Evolutionary conservation across 768 basidiomycete genomes (phyloP), one percentile per base, ranked within the genome.

Genomic region (Phanerodontia chrysosporium): DNA sequence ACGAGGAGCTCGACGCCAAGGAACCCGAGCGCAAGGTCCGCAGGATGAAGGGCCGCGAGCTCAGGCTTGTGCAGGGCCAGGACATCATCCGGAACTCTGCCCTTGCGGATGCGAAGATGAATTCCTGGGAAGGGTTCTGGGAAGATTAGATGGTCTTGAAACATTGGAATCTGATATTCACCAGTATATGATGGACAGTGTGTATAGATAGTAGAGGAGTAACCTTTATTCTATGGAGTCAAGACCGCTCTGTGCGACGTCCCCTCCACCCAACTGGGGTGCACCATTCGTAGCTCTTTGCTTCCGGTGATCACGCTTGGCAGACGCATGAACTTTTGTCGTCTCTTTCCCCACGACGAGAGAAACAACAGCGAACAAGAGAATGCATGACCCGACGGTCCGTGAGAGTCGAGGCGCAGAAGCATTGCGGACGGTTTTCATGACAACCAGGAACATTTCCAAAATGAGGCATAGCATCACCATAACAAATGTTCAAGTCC

Each of bases 31-130:
- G 94, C 59, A 82, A 78, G 64, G 80, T 82, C 1, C 78, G 78
- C 60, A 78, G 95, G 54, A 93, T 96, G 90, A 81, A 87, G 39
- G 87, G 86, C 25, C 78, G 95, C 57, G 96, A 99, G 71, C 74
- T 99, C 58, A 82, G 89, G 57, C 77, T 98, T 24, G 76, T 99
- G 1, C 89, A 91, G 65, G 86, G 86, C 10, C 86, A 90, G 66
- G 81, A 83, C 60, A 75, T 91, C 28, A 82, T 92, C 49, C 75
- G 85, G 30, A 80, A 80, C 16, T 58, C 68, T 10, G 74, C 70
- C 42, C 68, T 76, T 6, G 69, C 72, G 4, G 70, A 71, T 2
- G 58, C 62, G 6, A 64, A 56, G 30, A 71, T 78, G 72, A 59
- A 57, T 29, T 44, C 63, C 13, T 78, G 75, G 75, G 64, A 65